Evolutionary conservation across 2,329 filamentous ascomycete species (phyloP), one percentile per base, ranked within the genome.

Genomic region (Nannizziopsis arthrosporioides): DNA sequence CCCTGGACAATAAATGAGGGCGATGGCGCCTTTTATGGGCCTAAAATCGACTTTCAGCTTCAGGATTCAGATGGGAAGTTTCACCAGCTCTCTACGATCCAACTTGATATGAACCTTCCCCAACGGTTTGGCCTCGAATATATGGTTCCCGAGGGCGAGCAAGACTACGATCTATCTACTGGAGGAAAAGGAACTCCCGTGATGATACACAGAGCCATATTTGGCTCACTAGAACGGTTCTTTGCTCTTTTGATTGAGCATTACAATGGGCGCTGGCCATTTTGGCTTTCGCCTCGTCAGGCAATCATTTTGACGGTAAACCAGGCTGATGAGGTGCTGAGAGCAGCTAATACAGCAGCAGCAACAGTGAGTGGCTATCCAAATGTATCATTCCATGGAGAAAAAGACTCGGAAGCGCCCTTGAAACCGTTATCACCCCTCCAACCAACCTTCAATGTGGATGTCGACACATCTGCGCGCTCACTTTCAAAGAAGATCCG

Each of bases 11-110:
- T 90, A 49, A 90, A 88, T 53, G 76, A 82, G 57, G 86, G 85
- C 9, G 87, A 93, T 51, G 87, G 88, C 11, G 87, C 87, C 3
- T 94, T 94, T 60, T 94, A 94, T 59, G 87, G 88, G 0, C 87
- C 88, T 30, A 94, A 94, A 68, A 94, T 94, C 54, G 87, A 94
- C 60, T 84, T 94, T 39, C 79, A 93, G 35, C 67, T 94, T 40
- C 78, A 76, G 52, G 87, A 93, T 60, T 81, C 82, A 1, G 77
- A 85, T 58, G 85, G 85, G 6, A 93, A 90, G 61, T 84, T 88
- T 58, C 87, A 93, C 61, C 87, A 94, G 62, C 85, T 88, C 2
- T 88, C 86, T 2, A 93, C 87, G 0, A 82, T 94, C 44, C 87
- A 94, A 68, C 76, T 94, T 22, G 87, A 94, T 63, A 93, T 94